Base-by-base conservation (phyloP, 2,329 filamentous ascomycete genomes). In the Hyphodiscus sp. region DNA sequence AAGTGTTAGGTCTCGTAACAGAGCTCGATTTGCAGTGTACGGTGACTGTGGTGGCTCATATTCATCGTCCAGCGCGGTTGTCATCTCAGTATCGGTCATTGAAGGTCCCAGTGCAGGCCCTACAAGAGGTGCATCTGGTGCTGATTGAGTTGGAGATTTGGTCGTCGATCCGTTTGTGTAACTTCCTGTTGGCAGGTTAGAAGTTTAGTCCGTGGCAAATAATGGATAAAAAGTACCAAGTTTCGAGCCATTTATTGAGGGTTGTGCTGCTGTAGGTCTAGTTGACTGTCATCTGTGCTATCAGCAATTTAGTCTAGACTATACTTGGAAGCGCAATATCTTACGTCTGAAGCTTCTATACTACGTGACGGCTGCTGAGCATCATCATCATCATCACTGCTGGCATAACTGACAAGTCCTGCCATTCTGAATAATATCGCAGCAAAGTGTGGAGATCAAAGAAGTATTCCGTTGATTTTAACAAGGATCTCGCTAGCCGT, bases 1-100 rank as follows among this genome's bases (percentile, higher is more conserved):
- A 44, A 92, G 77, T 20, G 89, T 94, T 43, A 92, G 79, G 63
- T 86, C 80, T 61, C 85, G 85, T 16, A 90, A 73, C 20, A 83
- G 71, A 26, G 81, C 75, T 59, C 87, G 83, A 56, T 76, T 79
- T 46, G 79, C 73, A 1, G 84, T 80, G 70, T 90, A 89, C 1
- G 87, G 87, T 1, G 86, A 91, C 51, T 62, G 61, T 23, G 63
- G 63, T 33, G 54, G 54, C 30, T 65, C 62, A 9, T 63, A 63
- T 15, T 69, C 63, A 7, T 67, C 66, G 30, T 67, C 60, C 2
- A 44, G 29, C 41, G 47, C 13, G 20, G 49, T 46, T 30, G 38
- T 18, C 44, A 55, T 45, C 19, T 47, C 26, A 30, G 46, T 30
- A 23, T 41, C 46, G 15, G 49, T 41, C 30, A 62, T 58, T n/a